Evolutionary conservation across 805 yeast genomes (phyloP), one percentile per base, ranked within the genome.

Genomic region (Sugiyamaella marilandica): DNA sequence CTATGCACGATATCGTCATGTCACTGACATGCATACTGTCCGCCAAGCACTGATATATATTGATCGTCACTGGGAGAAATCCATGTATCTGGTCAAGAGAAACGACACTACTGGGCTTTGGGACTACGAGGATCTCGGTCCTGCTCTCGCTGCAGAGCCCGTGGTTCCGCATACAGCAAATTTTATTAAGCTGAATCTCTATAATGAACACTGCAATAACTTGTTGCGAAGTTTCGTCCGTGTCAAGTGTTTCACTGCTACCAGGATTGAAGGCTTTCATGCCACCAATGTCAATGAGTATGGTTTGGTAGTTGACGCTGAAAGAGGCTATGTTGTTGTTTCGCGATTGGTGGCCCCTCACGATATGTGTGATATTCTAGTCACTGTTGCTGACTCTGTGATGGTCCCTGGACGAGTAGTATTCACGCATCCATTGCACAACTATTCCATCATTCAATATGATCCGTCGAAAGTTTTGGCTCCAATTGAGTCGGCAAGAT

Each of bases 401-500:
- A 81, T 84, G 58, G 77, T 90, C 11, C 88, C 95, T 0, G 97
- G 85, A 0, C 75, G 81, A 57, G 94, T 90, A 24, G 82, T 82
- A 19, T 91, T 89, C 61, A 71, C 88, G 62, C 97, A 90, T 65
- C 97, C 97, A 33, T 81, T 87, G 35, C 87, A 85, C 60, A 90
- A 90, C 60, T 90, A 85, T 67, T 90, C 95, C 1, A 80, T 90
- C 52, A 74, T 91, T 24, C 80, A 87, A 65, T 91, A 88, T 66
- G 95, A 91, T 65, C 89, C 96, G 8, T 62, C 73, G 3, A 70
- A 88, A 48, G 84, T 91, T 13, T 66, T 77, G 19, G 91, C 95
- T 1, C 85, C 85, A 41, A 80, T 88, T 8, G 70, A 73, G 44
- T 78, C 95, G 1, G 94, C 96, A 2, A 73, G 74, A 51, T 78